Conservation (phyloP, 1,284 basidiomycete species). For the Leccinum pachyderme region DNA sequence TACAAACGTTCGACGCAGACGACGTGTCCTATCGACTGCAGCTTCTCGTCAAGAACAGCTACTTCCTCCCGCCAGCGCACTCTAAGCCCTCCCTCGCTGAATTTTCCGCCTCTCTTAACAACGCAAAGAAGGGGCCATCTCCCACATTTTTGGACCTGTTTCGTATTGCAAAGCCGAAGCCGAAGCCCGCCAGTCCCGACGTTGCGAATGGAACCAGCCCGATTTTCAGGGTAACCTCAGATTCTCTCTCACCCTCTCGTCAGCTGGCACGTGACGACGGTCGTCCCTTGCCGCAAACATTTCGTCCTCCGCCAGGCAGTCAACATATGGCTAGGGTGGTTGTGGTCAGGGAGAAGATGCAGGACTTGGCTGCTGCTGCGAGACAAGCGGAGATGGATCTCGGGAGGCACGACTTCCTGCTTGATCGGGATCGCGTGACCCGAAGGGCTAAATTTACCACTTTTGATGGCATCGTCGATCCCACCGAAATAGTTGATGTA, state of each 20-base stretch:
- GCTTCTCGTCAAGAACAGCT: conserved; percentile 78
- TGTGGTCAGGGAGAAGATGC: conserved; percentile 76
- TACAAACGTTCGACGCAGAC: conserved; percentile 65
- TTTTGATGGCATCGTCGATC: conserved; percentile 65
- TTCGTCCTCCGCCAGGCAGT: conserved; percentile 36
- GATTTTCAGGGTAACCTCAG: conserved; percentile 60
- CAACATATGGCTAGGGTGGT: conserved; percentile 59
- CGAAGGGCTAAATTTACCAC: conserved; percentile 31
- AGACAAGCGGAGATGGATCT: conserved; percentile 72
- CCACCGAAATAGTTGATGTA: conserved; percentile 75
- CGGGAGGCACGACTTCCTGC: conserved; percentile 45
- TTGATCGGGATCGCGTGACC: conserved; percentile 31
- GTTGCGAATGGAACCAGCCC: conserved; percentile 42
- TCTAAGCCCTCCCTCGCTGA: conserved; percentile 68
- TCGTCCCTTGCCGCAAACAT: conserved; percentile 39
- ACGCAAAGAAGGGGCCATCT: conserved; percentile 43
- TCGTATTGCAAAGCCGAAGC: conserved; percentile 60
- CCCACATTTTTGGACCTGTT: conserved; percentile 72
- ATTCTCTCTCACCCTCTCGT: conserved; percentile 50
- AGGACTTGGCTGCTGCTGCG: conserved; percentile 62
- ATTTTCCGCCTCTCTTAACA: conserved; percentile 42
- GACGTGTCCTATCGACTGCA: conserved; percentile 80
- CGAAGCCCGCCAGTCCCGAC: conserved; percentile 58
- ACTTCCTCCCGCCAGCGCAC: conserved; percentile 81
- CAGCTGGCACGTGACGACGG: conserved; percentile 38